Evolutionary conservation across 176 grass and related monocot genomes (phyloP), one percentile per base, ranked within the genome.

Genomic region (Tillandsia fasciculata): DNA sequence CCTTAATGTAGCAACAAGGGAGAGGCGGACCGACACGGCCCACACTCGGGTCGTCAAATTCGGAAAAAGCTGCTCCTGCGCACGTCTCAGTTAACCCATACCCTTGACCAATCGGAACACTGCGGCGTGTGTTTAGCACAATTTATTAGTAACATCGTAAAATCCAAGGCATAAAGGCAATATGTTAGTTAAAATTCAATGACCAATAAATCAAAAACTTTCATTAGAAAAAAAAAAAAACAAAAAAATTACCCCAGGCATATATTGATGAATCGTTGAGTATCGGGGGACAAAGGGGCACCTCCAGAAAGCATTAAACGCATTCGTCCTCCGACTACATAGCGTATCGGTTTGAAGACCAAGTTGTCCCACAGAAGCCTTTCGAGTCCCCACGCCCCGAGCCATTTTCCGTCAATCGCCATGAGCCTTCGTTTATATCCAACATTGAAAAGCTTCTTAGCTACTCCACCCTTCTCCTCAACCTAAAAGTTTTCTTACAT

Each of bases 211-310:
- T 15, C 15, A n/a, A 59, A 18, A 61, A 61, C 56, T 61, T 61
- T 18, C 8, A 61, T 17, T 12, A 51, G 49, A 56, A 53, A 54
- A 24, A 23, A 48, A 8, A 59, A 33, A 66, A 73, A 48, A 8
- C 52, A 33, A 66, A 73, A 47, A 77, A 72, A 80, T 91, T 82
- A 91, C 91, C 91, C 91, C 14, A 96, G 58, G 61, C 91, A 90
- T 85, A 90, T 91, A 72, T 96, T 96, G 67, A 85, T 87, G 74
- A 96, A 91, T 96, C 91, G 90, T 79, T 96, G 91, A 24, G 91
- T 87, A 47, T 90, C 91, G 59, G 71, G 67, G 59, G 87, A 96
- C 56, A 96, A 75, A 72, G 91, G 84, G 50, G 91, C 91, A 2
- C 87, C 91, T 73, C 91, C 91, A 83, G 83, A 90, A 73, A 96